These are phyloP conservation scores for Ophiostoma fasciatum DNA, from an alignment of 2,329 filamentous ascomycete species.

Conservation along the genomic window DNA sequence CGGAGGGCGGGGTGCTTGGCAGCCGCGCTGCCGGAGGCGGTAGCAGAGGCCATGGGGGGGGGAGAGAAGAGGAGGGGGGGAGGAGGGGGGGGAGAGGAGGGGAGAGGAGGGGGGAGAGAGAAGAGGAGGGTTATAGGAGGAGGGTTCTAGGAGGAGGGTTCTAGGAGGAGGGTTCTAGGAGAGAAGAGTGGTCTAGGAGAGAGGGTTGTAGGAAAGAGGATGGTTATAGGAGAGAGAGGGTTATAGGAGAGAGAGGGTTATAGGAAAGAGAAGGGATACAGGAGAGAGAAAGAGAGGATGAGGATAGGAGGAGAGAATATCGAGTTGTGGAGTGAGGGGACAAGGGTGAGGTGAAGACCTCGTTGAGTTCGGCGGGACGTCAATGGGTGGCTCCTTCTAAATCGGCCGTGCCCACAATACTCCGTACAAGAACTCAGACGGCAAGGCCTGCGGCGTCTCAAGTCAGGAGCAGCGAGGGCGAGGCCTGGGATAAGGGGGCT, in stretches of 20 bases:
- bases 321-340: too few relatives aligned
- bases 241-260: not conserved
- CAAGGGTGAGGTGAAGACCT: too few relatives aligned
- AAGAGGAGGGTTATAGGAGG: not conserved
- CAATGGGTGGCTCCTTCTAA: too few relatives aligned
- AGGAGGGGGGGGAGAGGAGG: too few relatives aligned
- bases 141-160: not conserved
- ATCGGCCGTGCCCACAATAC: too few relatives aligned
- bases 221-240: not conserved
- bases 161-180: not conserved
- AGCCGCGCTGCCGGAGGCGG: slow-evolving; percentile 21
- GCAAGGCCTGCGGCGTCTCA: too few relatives aligned
- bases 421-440: too few relatives aligned
- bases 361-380: too few relatives aligned
- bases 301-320: too few relatives aligned
- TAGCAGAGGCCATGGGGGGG: slow-evolving; percentile 29
- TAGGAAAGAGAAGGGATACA: not conserved
- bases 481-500: too few relatives aligned
- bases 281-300: not conserved
- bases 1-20: slow-evolving; percentile 30
- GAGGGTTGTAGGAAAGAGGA: not conserved
- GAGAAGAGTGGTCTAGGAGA: not conserved
- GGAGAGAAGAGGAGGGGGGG: not conserved
- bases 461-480: too few relatives aligned
- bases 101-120: not conserved